Conservation (phyloP, 2,329 filamentous ascomycete genomes). For the Chrysosporium keratinophilum region DNA sequence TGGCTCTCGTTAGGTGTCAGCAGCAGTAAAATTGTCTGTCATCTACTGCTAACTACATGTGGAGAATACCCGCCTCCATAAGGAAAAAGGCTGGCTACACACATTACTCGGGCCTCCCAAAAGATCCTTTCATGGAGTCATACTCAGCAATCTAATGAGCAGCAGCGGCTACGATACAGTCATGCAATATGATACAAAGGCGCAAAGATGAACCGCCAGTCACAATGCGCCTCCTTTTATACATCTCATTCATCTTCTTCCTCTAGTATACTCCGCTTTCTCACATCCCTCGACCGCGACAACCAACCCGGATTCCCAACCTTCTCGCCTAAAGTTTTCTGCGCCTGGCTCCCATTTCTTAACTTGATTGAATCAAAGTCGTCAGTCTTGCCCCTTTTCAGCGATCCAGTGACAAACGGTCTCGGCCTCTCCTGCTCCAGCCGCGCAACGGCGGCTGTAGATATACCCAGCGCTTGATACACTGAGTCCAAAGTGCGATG, state of each 20-base stretch:
- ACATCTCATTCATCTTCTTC: background rate
- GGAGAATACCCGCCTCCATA: too few species aligned
- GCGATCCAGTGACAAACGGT: background rate
- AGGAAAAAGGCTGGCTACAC: too few species aligned
- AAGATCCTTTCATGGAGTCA: too few species aligned
- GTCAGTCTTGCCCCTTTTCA: background rate
- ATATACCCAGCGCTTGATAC: conserved; percentile 1
- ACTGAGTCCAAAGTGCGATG: background rate
- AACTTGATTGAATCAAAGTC: background rate
- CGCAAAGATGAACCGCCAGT: too few species aligned
- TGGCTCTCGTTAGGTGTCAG: too few species aligned
- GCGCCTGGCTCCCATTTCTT: background rate
- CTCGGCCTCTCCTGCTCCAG: background rate
- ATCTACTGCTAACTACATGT: too few species aligned
- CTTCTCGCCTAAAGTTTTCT: background rate
- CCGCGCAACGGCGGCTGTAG: background rate
- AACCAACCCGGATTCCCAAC: background rate
- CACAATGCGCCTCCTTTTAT: background rate
- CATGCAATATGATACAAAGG: background rate
- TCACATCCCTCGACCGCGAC: background rate
- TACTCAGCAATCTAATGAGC: too few species aligned
- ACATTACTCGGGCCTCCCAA: too few species aligned
- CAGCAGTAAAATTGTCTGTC: too few species aligned
- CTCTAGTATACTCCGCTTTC: background rate
- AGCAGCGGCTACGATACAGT: background rate